These are phyloP conservation scores for Aspergillus calidoustus DNA, from an alignment of 2,329 filamentous ascomycete genomes.

Conservation along the genomic window DNA sequence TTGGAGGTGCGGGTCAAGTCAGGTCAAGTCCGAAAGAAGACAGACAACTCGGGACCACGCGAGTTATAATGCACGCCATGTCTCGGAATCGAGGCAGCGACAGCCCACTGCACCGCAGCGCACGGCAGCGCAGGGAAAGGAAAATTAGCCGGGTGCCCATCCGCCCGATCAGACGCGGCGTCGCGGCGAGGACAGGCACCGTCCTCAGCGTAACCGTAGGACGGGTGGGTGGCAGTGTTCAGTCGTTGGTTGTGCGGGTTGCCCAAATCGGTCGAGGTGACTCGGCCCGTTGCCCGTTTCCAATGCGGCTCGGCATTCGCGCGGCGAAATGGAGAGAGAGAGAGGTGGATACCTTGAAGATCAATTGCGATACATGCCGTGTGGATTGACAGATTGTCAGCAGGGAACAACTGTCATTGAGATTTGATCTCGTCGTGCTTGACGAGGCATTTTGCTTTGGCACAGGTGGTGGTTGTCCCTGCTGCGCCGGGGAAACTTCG, in stretches of 20 bases:
- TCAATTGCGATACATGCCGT: neutral
- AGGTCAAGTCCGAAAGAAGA: neutral
- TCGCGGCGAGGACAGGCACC: no score
- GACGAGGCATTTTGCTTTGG: no score
- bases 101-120: neutral
- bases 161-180: neutral
- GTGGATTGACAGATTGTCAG: neutral
- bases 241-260: neutral
- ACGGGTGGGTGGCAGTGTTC: no score
- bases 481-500: neutral
- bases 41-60: neutral
- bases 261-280: conserved; percentile 13
- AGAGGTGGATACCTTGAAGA: neutral
- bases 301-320: conserved; percentile 3
- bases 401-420: neutral
- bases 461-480: no score
- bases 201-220: no score
- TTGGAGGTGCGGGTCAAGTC: neutral
- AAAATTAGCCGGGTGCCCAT: neutral
- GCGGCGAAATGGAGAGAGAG: no score
- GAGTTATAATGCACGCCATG: conserved; percentile 5
- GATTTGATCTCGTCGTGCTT: no score
- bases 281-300: conserved; percentile 15
- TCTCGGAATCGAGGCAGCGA: neutral
- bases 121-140: neutral